Evolutionary conservation across 2,329 filamentous ascomycete species (phyloP), one percentile per base, ranked within the genome.

Genomic region (Hirsutella minnesotensis): DNA sequence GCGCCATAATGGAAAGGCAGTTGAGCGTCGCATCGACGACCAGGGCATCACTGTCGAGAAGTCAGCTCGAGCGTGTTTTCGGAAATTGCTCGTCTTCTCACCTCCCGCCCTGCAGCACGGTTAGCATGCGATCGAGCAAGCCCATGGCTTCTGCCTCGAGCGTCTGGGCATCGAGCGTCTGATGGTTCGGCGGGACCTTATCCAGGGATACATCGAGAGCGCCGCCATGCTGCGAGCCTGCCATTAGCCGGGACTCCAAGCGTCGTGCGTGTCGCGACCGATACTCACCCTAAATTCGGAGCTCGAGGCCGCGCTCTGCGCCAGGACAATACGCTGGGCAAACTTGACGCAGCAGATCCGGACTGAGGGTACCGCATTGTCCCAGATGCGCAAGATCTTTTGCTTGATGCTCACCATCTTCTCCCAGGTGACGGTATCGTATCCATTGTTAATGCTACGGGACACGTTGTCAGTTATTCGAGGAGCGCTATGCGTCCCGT

Each of bases 291-390:
- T 80, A 52, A 85, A 83, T 58, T 96, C 90, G 44, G 79, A 72
- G 51, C 86, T 84, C 45, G 82, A 67, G 38, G 86, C 86, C n/a
- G 82, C 80, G 10, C 87, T 95, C 63, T 98, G 90, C 16, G 88
- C 86, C 51, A 95, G 76, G 37, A 98, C 84, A 37, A 96, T 86
- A 49, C 86, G 81, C 66, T 98, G 90, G 31, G 87, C 83, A 62
- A 98, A 98, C 64, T 98, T 98, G 72, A 96, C 83, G 67, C 92
- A 96, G 70, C 88, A 94, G 60, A 96, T 82, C 54, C 82, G 82
- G 49, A 96, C 77, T 3, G 86, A 83, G 12, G 82, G 73, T 13
- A 77, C 68, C 16, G 86, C 81, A 36, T 71, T 75, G 53, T 95
- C 90, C 90, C 94, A 95, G 56, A 92, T 79, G 46, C 78, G 79